Conservation (phyloP, 75 land plant species). For the Ceratopteris richardii region DNA sequence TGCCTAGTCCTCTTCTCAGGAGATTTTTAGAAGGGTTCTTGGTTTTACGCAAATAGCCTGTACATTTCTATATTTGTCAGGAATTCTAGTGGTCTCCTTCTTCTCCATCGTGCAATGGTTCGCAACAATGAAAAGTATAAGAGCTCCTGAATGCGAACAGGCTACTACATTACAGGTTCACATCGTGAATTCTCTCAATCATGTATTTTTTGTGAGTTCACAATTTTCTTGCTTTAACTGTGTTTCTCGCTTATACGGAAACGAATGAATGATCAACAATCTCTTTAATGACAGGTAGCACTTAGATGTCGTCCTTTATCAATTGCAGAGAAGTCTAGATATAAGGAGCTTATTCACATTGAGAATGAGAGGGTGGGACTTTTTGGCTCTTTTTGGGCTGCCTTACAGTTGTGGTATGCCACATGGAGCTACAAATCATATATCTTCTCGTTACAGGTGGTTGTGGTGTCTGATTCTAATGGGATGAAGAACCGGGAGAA, state of each 20-base stretch:
- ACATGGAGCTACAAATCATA: not conserved
- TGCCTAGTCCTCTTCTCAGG: too few relatives aligned
- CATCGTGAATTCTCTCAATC: too few relatives aligned
- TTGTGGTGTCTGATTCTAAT: conserved; percentile 76
- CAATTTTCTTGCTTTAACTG: too few relatives aligned
- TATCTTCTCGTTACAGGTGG: conserved; percentile 33
- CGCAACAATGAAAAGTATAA: conserved; percentile 51
- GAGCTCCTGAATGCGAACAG: conserved; percentile 63
- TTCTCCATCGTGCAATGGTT: too few relatives aligned
- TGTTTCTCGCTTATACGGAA: too few relatives aligned
- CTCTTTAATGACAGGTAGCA: conserved; percentile 73
- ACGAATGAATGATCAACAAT: too few relatives aligned
- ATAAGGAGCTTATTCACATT: conserved; percentile 61
- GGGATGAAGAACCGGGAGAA: conserved; percentile 70
- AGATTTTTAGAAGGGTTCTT: too few relatives aligned
- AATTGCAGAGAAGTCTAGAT: conserved; percentile 27
- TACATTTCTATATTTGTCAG: too few relatives aligned
- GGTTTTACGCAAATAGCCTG: too few relatives aligned
- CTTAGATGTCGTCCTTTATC: conserved; percentile 79
- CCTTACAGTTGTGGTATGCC: not conserved
- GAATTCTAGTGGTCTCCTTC: too few relatives aligned
- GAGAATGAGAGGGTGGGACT: conserved; percentile 57
- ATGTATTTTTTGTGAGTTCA: too few relatives aligned
- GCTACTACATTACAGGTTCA: conserved; percentile 64
- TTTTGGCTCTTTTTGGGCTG: too few relatives aligned